Evolutionary conservation across 2,329 filamentous ascomycete genomes (phyloP), one percentile per base, ranked within the genome.

Genomic region (Colletotrichum karsti): DNA sequence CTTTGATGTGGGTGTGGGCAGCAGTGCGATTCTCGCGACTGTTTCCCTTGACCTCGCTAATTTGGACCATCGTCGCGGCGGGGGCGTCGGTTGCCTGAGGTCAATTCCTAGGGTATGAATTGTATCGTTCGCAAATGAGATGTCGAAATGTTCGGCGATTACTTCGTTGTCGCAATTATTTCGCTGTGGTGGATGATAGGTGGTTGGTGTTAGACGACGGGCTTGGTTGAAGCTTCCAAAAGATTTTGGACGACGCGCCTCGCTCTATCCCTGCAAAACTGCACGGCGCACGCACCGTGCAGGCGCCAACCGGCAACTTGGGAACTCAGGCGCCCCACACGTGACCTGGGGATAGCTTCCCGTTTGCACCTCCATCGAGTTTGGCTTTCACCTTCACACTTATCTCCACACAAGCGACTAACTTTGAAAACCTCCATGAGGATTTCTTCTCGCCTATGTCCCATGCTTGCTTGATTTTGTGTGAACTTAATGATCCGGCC

Each of bases 1-100:
- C 96, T 80, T 94, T 97, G 87, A 99, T 99, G 82, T 99, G 96
- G 59, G 95, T 98, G 83, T 99, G 96, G 74, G 95, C 93, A 69
- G 96, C 95, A 53, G 96, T 99, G 78, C 96, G 91, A 84, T 97
- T 96, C 81, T 98, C 95, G 85, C 96, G 94, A 84, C 91, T 91
- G 83, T 94, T 95, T 84, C 92, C 92, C 87, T 97, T 97, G 77
- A 97, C 93, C 84, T 97, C 94, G 85, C 93, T 97, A 82, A 96
- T 94, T 80, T 94, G 92, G 75, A 95, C 93, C 92, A 95, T 95
- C 73, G 77, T 85, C 79, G 74, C 78, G 76, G 76, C 71, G 46
- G 60, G 54, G 53, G 37, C 37, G 59, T 67, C 59, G 60, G 46
- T 41, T 68, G 69, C 65, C 65, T 62, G 41, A 69, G 65, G 61